Evolutionary conservation across 1,284 basidiomycete species (phyloP).

Genomic region (Apiotrichum sp.): DNA sequence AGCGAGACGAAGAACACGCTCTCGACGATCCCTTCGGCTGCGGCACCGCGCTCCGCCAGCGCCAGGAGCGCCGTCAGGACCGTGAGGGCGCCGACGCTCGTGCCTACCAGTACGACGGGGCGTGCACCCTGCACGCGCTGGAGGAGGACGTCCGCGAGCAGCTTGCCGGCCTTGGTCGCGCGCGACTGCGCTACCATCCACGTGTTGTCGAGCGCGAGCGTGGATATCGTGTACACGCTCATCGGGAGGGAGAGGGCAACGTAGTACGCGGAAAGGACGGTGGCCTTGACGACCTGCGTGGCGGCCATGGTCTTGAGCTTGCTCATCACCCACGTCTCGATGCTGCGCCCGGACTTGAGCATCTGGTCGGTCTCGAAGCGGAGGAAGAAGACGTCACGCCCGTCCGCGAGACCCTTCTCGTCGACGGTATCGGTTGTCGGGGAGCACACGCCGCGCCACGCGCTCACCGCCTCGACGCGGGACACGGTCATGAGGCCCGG

Average conservation of each 20-base stretch:
- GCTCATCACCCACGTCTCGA: conserved; percentile 45
- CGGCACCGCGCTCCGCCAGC: conserved; percentile 41
- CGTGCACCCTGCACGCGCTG: conserved; percentile 54
- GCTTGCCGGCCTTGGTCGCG: conserved; percentile 51
- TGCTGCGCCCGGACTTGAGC: conserved; percentile 48
- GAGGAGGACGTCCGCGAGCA: conserved; percentile 54
- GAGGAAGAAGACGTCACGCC: conserved; percentile 47
- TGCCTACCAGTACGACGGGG: conserved; percentile 52
- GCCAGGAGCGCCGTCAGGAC: conserved; percentile 52
- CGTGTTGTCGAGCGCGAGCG: conserved; percentile 45
- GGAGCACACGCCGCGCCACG: conserved; percentile 44
- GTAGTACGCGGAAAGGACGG: conserved; percentile 45
- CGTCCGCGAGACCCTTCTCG: conserved; percentile 33
- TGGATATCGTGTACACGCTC: conserved; percentile 34
- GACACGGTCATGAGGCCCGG: conserved; percentile 50
- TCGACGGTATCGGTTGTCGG: not conserved
- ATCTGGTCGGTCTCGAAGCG: conserved; percentile 46
- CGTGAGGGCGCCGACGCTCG: conserved; percentile 53
- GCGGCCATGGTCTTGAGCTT: conserved; percentile 45
- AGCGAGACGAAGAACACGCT: conserved; percentile 51
- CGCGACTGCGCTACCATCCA: conserved; percentile 50
- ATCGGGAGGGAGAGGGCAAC: conserved; percentile 53
- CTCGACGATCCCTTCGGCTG: conserved; percentile 48
- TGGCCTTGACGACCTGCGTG: conserved; percentile 28
- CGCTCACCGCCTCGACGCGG: conserved; percentile 45